A percentile compares a stretch with the other conserved stretches of the same genome.
phyloP scores from a whole-genome alignment of 2,329 filamentous ascomycete genomes.

The Colletotrichum chlorophyti region DNA sequence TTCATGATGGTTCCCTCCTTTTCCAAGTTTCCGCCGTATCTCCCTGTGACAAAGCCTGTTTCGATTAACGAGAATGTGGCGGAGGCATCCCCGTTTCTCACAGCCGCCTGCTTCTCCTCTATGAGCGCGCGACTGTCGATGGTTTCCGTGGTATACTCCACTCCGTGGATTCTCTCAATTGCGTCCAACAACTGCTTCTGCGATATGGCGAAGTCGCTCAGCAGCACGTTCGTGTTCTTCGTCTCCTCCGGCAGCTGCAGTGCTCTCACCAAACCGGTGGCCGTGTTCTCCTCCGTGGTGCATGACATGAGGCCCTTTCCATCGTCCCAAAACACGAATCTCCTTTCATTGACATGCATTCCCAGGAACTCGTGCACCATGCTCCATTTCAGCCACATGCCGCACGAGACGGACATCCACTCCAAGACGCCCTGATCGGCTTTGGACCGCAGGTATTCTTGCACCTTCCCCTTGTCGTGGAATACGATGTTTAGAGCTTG shows the following conservation, averaged over 20 bases:
- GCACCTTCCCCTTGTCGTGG: slow-evolving; percentile 28
- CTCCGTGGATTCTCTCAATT: slow-evolving; percentile 55
- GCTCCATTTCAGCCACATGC: slow-evolving; percentile 29
- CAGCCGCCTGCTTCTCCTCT: slow-evolving; percentile 36
- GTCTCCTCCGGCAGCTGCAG: slow-evolving; percentile 37
- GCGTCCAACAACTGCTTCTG: slow-evolving; percentile 48
- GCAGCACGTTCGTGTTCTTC: slow-evolving; percentile 38
- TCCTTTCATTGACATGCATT: slow-evolving; percentile 29
- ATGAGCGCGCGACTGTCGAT: slow-evolving; percentile 36
- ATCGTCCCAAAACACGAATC: slow-evolving; percentile 39
- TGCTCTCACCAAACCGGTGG: slow-evolving; percentile 35
- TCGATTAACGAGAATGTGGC: slow-evolving; percentile 39
- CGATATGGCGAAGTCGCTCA: slow-evolving; percentile 41
- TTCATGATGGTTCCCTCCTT: slow-evolving; percentile 41
- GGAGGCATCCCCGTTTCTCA: slow-evolving; percentile 31
- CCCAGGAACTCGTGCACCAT: slow-evolving; percentile 26
- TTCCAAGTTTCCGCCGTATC: slow-evolving; percentile 40
- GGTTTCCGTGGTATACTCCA: slow-evolving; percentile 40
- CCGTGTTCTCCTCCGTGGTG: slow-evolving; percentile 44
- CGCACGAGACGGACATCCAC: slow-evolving; percentile 22
- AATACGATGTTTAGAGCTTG: slow-evolving; percentile 11
- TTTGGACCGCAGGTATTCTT: slow-evolving; percentile 14
- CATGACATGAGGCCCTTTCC: slow-evolving; percentile 41
- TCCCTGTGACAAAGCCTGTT: slow-evolving; percentile 39
- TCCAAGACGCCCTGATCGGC: background rate